Evolutionary conservation across 176 grass and related monocot species (phyloP), one percentile per base, ranked within the genome.

Genomic region (Olyra latifolia): DNA sequence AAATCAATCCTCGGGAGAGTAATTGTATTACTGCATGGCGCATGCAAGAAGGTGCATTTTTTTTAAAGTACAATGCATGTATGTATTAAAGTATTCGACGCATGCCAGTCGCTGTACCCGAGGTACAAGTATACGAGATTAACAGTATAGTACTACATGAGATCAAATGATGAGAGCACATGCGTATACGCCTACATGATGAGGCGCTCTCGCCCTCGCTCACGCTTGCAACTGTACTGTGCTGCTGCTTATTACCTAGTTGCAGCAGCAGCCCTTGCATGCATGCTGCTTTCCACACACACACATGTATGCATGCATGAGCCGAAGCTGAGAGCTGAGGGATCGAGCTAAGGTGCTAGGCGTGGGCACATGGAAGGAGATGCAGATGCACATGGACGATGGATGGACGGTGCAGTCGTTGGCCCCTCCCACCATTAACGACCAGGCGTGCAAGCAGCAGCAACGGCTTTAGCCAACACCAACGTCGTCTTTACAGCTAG

Each of bases 381-480:
- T 60, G 85, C 85, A 82, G 54, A 76, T 55, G 85, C 61, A 35
- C 71, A 74, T 57, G 78, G 29, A 40, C 4, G 63, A 64, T 43
- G 77, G 68, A 85, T 89, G 87, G 87, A 76, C 87, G 87, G 81
- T 79, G 87, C 77, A 89, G 87, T 71, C 17, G 63, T 61, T 65
- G 87, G 82, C 87, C 82, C 87, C 87, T 71, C 82, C 87, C 47
- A 43, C 82, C 71, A 85, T 81, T 81, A 88, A 71, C 87, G 82
- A 76, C 28, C 77, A 81, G 40, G 66, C 74, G 48, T 43, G 71
- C 78, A 42, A 30, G 62, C 74, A 68, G 71, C 4, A 20, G 16
- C 59, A 11, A 16, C 65, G 62, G 19, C 82, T 89, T 89, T 81
- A 89, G 76, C 82, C 39, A 65, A 66, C 69, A 71, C 71, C 64